phyloP scores from a whole-genome alignment of 1,284 basidiomycete genomes.

The Leccinum brunneo-olivaceum region DNA sequence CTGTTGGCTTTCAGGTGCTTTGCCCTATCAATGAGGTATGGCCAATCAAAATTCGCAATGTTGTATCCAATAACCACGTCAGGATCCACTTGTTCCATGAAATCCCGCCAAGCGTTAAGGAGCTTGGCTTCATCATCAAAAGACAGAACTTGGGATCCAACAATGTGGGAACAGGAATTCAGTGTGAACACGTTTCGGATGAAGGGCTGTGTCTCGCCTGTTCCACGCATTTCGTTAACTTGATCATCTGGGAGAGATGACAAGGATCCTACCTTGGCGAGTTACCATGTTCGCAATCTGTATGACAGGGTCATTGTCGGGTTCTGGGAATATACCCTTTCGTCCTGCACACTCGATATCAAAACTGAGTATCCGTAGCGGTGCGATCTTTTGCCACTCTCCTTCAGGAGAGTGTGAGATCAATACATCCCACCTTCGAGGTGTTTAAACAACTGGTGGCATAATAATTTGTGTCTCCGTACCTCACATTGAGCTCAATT shows the following conservation, averaged over 20 bases:
- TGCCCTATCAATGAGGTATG: conserved; percentile 87
- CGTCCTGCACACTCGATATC: conserved; percentile 97
- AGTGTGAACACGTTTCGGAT: conserved; percentile 95
- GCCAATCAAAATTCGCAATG: conserved; percentile 86
- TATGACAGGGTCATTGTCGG: conserved; percentile 85
- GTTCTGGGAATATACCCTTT: conserved; percentile 92
- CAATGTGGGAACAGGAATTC: conserved; percentile 87
- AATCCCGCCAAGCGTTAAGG: conserved; percentile 77
- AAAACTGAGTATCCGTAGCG: conserved; percentile 87
- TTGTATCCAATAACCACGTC: conserved; percentile 95
- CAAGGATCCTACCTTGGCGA: conserved; percentile 64
- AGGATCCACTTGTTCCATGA: conserved; percentile 83
- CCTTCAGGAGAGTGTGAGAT: conserved; percentile 87
- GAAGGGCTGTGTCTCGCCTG: conserved; percentile 83
- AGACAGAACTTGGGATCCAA: conserved; percentile 89
- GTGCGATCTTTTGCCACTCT: conserved; percentile 85
- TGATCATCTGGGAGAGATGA: background rate
- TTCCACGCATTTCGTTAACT: conserved; percentile 6
- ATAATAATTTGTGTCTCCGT: conserved; percentile 15
- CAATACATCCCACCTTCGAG: conserved; percentile 68
- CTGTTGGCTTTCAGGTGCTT: conserved; percentile 66
- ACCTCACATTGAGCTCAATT: conserved; percentile 77
- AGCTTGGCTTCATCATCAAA: conserved; percentile 71
- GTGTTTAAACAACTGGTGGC: background rate
- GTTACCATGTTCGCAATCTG: conserved; percentile 98